Evolutionary conservation across 768 basidiomycete genomes (phyloP).

Genomic region (Phylloporus sp.): DNA sequence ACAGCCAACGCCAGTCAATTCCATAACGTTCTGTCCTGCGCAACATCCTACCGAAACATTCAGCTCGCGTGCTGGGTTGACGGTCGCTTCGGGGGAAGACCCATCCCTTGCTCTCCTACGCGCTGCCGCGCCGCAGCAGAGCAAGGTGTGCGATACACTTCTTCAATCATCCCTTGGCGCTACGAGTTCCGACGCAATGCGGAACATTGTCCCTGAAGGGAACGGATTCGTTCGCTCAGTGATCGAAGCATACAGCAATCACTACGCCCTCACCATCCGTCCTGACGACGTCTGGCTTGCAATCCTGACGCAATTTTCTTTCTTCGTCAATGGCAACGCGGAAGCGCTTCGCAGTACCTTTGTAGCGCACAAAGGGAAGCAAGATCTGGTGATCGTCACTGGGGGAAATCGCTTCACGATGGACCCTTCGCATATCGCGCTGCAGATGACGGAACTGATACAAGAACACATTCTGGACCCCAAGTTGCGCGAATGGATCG

Average conservation of each 20-base stretch:
- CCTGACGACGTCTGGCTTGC: constrained; percentile 42
- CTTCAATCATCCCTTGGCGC: constrained; percentile 1
- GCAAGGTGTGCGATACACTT: neutral
- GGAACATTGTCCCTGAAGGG: constrained; percentile 14
- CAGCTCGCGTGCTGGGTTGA: no score
- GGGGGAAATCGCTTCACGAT: no score
- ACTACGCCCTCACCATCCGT: constrained; percentile 33
- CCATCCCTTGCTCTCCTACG: neutral
- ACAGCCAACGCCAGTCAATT: no score
- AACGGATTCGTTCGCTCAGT: constrained; percentile 30
- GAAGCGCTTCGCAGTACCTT: constrained; percentile 24
- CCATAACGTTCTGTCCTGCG: no score
- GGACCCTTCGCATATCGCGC: constrained; percentile 27
- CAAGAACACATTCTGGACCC: constrained; percentile 9
- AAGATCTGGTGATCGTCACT: constrained; percentile 21
- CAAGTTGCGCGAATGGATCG: constrained; percentile 16
- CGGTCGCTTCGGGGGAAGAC: neutral
- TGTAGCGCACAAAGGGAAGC: constrained; percentile 17
- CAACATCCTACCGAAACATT: no score
- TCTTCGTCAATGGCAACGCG: constrained; percentile 33
- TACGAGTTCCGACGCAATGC: neutral
- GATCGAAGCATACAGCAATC: constrained; percentile 24
- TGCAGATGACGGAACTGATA: constrained; percentile 4
- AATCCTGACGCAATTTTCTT: constrained; percentile 29
- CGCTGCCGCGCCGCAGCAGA: neutral